Evolutionary conservation across 805 yeast species (phyloP).

Genomic region (Lipomyces yamadae): DNA sequence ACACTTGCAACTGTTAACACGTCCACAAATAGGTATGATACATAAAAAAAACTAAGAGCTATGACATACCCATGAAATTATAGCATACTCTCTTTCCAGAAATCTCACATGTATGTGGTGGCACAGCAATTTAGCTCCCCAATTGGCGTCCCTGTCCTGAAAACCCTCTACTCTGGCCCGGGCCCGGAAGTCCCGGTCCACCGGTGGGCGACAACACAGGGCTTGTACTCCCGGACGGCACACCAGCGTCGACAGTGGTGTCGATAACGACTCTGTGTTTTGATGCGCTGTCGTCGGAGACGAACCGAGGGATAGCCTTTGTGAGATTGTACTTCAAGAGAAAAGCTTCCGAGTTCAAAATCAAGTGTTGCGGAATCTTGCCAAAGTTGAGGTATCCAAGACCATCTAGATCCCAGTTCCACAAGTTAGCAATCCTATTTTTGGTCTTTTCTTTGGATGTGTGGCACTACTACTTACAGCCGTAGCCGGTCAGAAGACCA

Average conservation of each 20-base stretch:
- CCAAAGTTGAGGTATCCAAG: constrained; percentile 31
- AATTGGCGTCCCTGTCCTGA: constrained; percentile 29
- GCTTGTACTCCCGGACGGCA: constrained; percentile 32
- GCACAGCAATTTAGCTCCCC: constrained; percentile 15
- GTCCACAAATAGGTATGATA: background rate
- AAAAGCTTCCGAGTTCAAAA: constrained; percentile 20
- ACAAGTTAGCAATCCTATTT: background rate
- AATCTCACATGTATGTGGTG: no score
- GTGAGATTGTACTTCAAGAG: constrained; percentile 19
- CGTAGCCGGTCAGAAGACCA: constrained; percentile 32
- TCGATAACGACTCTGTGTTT: constrained; percentile 35
- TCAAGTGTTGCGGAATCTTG: constrained; percentile 24
- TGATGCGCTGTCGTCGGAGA: constrained; percentile 35
- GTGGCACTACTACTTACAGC: constrained; percentile 10
- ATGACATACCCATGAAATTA: background rate
- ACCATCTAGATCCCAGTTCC: constrained; percentile 12
- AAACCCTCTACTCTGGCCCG: constrained; percentile 14
- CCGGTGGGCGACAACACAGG: constrained; percentile 26
- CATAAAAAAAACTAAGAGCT: background rate
- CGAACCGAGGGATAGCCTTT: constrained; percentile 29
- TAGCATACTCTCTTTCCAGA: background rate
- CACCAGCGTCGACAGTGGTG: constrained; percentile 34
- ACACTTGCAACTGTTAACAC: no score
- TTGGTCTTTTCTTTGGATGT: background rate
- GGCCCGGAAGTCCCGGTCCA: background rate